Base-by-base conservation (phyloP, 805 yeast genomes). In the Candida khao-thaluensis region DNA sequence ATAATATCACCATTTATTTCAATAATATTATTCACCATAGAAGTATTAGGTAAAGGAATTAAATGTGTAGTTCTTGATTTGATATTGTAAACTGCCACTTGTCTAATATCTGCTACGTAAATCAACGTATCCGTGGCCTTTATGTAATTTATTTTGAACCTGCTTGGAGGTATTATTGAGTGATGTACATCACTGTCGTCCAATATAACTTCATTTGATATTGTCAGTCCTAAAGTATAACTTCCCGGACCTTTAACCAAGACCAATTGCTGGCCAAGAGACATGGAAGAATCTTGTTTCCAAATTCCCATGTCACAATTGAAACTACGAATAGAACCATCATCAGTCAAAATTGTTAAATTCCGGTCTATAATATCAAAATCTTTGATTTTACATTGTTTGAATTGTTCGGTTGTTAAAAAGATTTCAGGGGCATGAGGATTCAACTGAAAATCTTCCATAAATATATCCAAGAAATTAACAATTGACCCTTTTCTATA, bases 391-490 rank as follows among this genome's bases (percentile, higher is more conserved):
- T 52, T 57, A 10, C 67, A 43, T 10, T 52, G 41, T 33, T 39
- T 35, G 35, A 29, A 55, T 28, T 61, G 59, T 2, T 45, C 38
- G 3, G 52, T 47, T 9, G 49, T 49, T 5, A 59, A 44, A 6
- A 42, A 21, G 11, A 60, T 45, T 3, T 44, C 47, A 2, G 45
- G 33, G 4, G 39, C 48, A n/a, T 43, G 42, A 5, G 45, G 39
- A 15, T 61, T 39, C 11, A 25, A 4, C 3, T 43, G 41, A 33
- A 59, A 47, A 20, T 59, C 60, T 17, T 43, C 38, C 9, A 56
- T 35, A 16, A 66, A 44, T 3, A 50, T 37, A 9, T 59, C 54
- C 33, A 65, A 63, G 20, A 66, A 48, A 17, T 56, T 56, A 23
- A 52, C 41, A 3, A 17, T 21, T 5, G 14, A 10, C 6, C 18